Base-by-base conservation (phyloP, 495 filamentous ascomycete genomes). In the Aspergillus incahuasiensis region DNA sequence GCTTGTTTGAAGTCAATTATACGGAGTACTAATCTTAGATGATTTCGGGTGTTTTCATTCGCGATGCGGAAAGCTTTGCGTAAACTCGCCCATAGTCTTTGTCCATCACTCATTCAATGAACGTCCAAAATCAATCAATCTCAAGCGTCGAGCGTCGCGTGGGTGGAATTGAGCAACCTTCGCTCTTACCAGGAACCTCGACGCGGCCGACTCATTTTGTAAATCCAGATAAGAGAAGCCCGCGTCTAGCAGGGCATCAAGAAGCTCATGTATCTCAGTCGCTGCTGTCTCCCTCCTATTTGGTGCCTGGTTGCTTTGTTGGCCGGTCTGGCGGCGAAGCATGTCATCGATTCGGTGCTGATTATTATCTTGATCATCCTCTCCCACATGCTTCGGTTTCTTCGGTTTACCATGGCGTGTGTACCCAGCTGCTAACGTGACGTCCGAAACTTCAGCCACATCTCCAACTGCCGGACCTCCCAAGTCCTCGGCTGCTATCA, bases 91-190 rank as follows among this genome's bases (percentile, higher is more conserved):
- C 19, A 24, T 30, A 22, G 3, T 49, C 11, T 13, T 9, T 22
- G 30, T 19, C 12, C 13, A 54, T 76, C 69, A 87, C 53, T 86
- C 83, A 53, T 88, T 85, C 40, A 95, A 61, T 44, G 87, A 85
- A 53, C 86, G 81, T 9, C 88, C 90, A 75, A 96, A 96, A 71
- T 95, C 89, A 56, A 95, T 81, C 46, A 96, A 71, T 41, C 87
- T 82, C 57, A 96, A 62, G 63, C 79, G 82, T 49, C 78, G 79
- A 0, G 91, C 88, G 72, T 96, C 90, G 55, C 82, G 84, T 1
- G 91, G 89, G 70, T 95, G 88, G 57, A 94, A 94, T 59, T 90
- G 85, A 19, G 91, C 91, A 30, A 92, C 85, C 63, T 88, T 92
- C 20, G 87, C 87, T 58, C 88, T 77, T 19, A 96, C 87, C 9